Percentiles rank a stretch among this genome's conserved stretches.
These are phyloP conservation scores for Tripidium arundinaceum DNA, from an alignment of 202 grass and related monocot genomes.

Conservation along the genomic window DNA sequence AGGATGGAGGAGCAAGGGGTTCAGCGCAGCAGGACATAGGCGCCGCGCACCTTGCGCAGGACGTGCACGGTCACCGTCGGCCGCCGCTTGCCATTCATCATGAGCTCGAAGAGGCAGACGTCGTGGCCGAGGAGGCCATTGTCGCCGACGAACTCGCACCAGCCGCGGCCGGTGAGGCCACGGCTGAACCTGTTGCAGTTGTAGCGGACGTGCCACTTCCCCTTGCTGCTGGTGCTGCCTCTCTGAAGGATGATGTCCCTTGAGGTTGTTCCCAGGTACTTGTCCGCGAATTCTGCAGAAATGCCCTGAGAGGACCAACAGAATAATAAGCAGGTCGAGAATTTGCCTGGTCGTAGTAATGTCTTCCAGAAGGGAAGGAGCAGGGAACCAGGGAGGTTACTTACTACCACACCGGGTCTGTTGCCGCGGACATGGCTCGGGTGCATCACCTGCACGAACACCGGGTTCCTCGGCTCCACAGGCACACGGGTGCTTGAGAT, in stretches of 20 bases:
- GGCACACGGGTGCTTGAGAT: constrained; percentile 17
- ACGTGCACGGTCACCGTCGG: constrained; percentile 33
- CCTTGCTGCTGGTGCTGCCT: too few species aligned
- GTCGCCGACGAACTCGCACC: constrained; percentile 35
- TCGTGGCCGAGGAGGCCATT: constrained; percentile 31
- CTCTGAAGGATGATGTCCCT: constrained; percentile 24
- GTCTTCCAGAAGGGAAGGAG: neutral
- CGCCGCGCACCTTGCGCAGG: constrained; percentile 26
- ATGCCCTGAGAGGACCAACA: constrained; percentile 7
- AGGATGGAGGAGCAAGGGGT: neutral
- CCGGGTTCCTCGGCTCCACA: constrained; percentile 1
- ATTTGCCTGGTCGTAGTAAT: too few species aligned
- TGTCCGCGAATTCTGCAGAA: constrained; percentile 29
- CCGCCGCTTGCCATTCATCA: neutral
- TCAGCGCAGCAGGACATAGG: constrained; percentile 32
- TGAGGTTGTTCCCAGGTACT: neutral
- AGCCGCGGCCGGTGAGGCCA: constrained; percentile 19
- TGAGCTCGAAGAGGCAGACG: constrained; percentile 55
- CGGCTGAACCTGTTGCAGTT: neutral
- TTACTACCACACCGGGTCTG: constrained; percentile 15
- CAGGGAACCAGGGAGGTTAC: neutral
- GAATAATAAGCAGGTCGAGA: neutral
- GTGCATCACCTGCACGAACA: constrained; percentile 42
- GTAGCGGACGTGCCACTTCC: constrained; percentile 26
- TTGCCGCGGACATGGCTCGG: constrained; percentile 7